Percentiles rank a stretch among this genome's conserved stretches.
phyloP scores from a whole-genome alignment of 1,284 basidiomycete genomes.

The Spongispora temasekensis region DNA sequence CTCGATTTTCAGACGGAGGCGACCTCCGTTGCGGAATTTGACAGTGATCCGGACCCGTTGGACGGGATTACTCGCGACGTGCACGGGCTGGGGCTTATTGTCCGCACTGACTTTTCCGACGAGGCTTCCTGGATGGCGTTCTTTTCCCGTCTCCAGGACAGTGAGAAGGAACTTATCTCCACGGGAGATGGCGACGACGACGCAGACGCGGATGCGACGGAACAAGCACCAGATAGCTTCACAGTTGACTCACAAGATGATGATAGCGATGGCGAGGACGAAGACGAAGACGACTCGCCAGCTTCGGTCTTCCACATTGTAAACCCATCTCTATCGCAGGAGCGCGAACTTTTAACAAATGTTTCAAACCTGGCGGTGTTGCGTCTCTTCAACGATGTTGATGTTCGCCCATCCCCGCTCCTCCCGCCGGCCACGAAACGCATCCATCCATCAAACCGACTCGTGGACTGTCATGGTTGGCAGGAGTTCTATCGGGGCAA shows the following conservation, averaged over 20 bases:
- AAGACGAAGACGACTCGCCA: constrained; percentile 38
- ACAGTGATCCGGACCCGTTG: constrained; percentile 49
- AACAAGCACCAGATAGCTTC: constrained; percentile 6
- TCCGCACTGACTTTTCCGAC: constrained; percentile 69
- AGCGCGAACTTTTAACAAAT: constrained; percentile 44
- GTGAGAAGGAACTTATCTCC: constrained; percentile 50
- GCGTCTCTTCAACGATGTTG: constrained; percentile 70
- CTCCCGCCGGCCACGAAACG: constrained; percentile 47
- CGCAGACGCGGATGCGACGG: constrained; percentile 19
- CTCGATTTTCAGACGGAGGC: constrained; percentile 13
- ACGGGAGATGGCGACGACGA: constrained; percentile 16
- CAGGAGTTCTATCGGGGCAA: constrained; percentile 75
- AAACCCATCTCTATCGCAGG: constrained; percentile 43
- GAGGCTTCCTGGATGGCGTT: constrained; percentile 66
- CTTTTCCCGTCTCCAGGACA: constrained; percentile 46
- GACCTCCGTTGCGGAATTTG: constrained; percentile 38
- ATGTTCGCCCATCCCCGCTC: constrained; percentile 52
- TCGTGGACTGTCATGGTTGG: constrained; percentile 63
- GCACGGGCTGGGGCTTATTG: constrained; percentile 52
- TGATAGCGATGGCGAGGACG: constrained; percentile 38
- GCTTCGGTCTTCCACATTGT: constrained; percentile 56
- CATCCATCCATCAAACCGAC: constrained; percentile 50
- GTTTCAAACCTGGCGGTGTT: constrained; percentile 66
- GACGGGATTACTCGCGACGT: constrained; percentile 38
- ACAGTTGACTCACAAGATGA: constrained; percentile 30